A percentile compares a stretch with the other conserved stretches of the same genome.
Evolutionary conservation across 148 eudicot genomes (phyloP).

Genomic region (Fagopyrum homotropicum): DNA sequence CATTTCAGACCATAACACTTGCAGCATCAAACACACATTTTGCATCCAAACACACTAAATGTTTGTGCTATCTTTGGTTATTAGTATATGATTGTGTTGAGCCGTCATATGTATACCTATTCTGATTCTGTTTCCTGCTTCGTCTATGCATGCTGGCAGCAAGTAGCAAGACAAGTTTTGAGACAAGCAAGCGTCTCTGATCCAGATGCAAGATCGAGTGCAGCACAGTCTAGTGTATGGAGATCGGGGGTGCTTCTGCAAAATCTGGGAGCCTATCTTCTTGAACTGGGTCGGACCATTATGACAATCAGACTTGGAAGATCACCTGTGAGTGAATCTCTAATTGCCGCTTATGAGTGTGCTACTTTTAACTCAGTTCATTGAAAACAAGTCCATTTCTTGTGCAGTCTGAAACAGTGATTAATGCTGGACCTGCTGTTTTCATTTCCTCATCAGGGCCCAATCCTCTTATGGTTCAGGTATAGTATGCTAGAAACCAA

Average conservation of each 20-base stretch:
- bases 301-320: slow-evolving; percentile 37
- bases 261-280: slow-evolving; percentile 45
- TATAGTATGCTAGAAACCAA: neutral
- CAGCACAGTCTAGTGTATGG: slow-evolving; percentile 30
- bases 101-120: neutral
- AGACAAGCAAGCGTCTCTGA: slow-evolving; percentile 28
- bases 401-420: slow-evolving; percentile 42
- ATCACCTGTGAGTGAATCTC: slow-evolving; percentile 30
- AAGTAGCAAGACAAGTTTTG: slow-evolving; percentile 27
- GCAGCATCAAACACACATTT: too few relatives aligned
- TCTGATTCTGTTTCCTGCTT: neutral
- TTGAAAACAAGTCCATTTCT: neutral
- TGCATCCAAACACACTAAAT: neutral
- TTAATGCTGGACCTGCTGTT: slow-evolving; percentile 50
- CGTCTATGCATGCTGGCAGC: slow-evolving; percentile 27
- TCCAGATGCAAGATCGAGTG: slow-evolving; percentile 26
- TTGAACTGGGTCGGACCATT: slow-evolving; percentile 48
- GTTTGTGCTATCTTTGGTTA: neutral
- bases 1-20: too few relatives aligned
- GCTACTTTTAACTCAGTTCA: neutral
- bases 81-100: neutral
- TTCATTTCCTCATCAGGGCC: slow-evolving; percentile 45
- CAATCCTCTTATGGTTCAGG: slow-evolving; percentile 61
- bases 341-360: neutral
- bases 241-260: slow-evolving; percentile 39